Base-by-base conservation (phyloP, 805 yeast species). In the Kuraishia piskuri region DNA sequence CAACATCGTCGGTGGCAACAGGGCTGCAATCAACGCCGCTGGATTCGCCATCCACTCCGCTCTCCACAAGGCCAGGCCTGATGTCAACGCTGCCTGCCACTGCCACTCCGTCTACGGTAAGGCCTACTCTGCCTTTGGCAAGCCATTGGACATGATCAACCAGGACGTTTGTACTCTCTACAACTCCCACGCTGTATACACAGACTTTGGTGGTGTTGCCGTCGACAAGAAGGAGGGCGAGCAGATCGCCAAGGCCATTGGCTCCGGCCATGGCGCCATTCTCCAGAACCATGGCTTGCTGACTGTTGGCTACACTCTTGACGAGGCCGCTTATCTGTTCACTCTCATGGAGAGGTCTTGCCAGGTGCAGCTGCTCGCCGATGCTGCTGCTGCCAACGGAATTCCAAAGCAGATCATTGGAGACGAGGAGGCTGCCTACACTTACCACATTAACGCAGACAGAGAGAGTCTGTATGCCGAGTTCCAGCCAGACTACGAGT, bases 161-260 rank as follows among this genome's bases (percentile, higher is more conserved):
- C 95, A 88, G 70, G 95, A 88, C 60, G 85, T 73, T 3, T 86
- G 91, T 65, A 70, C 74, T 10, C 80, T 88, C 59, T 83, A 84
- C 73, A 78, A 83, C 37, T 70, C 72, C 50, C 94, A 86, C 57
- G 67, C 83, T 1, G 90, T 88, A 2, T 86, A 85, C 67, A 55
- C 62, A 20, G 79, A 80, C 63, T 87, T 86, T 66, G 94, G 94
- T 26, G 95, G 95, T 45, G 88, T 88, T 53, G 95, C 90, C 0
- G 59, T 86, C 24, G 87, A 83, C 59, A 72, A 68, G 22, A 79
- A 76, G 51, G 91, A 86, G 64, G 90, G 90, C 25, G 61, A 65
- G 48, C 76, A 74, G 48, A 76, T 86, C 53, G 90, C 90, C 5
- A 65, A 68, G 31, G 83, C 88, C 1, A 66, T 83, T 26, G 89